Conservation (phyloP, 2,329 filamentous ascomycete species). For the Periconia digitata region DNA sequence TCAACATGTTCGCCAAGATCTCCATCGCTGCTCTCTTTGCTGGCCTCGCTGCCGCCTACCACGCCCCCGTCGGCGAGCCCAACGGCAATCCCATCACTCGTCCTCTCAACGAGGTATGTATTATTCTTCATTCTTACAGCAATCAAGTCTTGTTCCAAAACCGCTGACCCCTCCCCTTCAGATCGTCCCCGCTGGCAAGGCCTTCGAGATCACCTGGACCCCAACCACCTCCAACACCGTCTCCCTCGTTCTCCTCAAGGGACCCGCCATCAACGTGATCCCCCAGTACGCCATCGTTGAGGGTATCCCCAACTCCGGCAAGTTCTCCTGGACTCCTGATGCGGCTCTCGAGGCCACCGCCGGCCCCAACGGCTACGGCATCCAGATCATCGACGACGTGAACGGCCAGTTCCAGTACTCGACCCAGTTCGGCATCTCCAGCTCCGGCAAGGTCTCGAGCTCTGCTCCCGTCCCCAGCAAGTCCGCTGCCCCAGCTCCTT, state of each 20-base stretch:
- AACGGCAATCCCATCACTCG: slow-evolving; percentile 58
- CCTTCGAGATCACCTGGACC: slow-evolving; percentile 62
- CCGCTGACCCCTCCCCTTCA: slow-evolving; percentile 16
- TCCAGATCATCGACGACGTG: slow-evolving; percentile 62
- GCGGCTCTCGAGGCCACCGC: slow-evolving; percentile 46
- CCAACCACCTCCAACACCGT: slow-evolving; percentile 52
- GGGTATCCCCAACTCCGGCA: slow-evolving; percentile 58
- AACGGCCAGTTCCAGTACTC: slow-evolving; percentile 62
- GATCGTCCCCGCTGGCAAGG: slow-evolving; percentile 57
- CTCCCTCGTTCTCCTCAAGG: slow-evolving; percentile 62
- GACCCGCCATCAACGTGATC: slow-evolving; percentile 57
- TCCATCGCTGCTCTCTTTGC: slow-evolving; percentile 54
- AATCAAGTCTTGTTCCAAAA: neutral
- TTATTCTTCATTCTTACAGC: neutral
- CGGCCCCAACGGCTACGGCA: slow-evolving; percentile 58
- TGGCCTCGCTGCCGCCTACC: slow-evolving; percentile 50
- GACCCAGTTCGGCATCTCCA: slow-evolving; percentile 61
- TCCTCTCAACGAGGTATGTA: slow-evolving; percentile 51
- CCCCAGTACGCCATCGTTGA: slow-evolving; percentile 54
- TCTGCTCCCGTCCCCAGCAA: slow-evolving; percentile 27
- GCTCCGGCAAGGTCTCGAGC: slow-evolving; percentile 6
- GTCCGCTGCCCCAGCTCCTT: slow-evolving; percentile 16
- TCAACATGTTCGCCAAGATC: slow-evolving; percentile 38
- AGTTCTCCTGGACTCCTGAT: slow-evolving; percentile 57
- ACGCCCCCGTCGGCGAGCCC: slow-evolving; percentile 34